phyloP scores from a whole-genome alignment of 1,284 basidiomycete species.

The Meira miltonrushii region DNA sequence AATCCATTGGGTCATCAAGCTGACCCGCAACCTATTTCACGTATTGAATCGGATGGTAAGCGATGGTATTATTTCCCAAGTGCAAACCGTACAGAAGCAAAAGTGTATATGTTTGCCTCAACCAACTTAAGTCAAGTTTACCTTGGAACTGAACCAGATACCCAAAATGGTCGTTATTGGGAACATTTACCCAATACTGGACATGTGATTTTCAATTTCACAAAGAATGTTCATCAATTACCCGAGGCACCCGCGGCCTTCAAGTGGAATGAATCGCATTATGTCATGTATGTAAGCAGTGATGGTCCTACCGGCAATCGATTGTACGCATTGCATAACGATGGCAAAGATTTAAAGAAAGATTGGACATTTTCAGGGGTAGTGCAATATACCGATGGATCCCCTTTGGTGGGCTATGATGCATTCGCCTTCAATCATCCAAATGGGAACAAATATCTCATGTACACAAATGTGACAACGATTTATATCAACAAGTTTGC shows the following conservation, averaged over 20 bases:
- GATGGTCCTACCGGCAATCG: neutral
- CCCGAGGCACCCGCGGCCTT: neutral
- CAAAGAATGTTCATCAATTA: slow-evolving; percentile 1
- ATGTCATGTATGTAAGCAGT: neutral
- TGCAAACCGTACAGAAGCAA: no score
- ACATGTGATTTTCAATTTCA: neutral
- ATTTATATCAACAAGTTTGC: no score
- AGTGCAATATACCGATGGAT: neutral
- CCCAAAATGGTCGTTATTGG: no score
- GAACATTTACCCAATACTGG: no score
- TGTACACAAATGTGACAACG: no score
- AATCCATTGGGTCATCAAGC: no score
- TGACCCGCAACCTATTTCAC: no score
- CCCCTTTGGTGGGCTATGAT: neutral
- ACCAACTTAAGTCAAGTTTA: no score
- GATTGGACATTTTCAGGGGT: neutral
- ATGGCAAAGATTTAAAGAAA: neutral
- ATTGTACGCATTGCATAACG: neutral
- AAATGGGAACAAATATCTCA: slow-evolving; percentile 1
- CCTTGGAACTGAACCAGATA: no score
- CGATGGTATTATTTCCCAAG: no score
- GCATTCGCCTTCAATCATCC: slow-evolving; percentile 3
- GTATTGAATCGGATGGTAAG: no score
- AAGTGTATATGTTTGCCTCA: no score
- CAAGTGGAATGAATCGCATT: neutral